phyloP scores from a whole-genome alignment of 192 early-diverging fungal genomes.

The Anaeromyces robustus region DNA sequence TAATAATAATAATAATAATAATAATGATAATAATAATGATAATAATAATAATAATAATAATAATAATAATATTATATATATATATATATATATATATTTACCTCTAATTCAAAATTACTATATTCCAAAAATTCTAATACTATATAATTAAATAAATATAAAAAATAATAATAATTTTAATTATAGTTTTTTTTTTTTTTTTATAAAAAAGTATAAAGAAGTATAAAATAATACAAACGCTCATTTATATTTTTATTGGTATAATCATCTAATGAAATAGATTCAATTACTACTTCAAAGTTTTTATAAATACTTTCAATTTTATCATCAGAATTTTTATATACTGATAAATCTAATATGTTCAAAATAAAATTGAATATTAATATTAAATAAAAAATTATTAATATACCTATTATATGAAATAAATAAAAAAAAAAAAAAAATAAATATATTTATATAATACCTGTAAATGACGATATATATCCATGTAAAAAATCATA shows the following conservation, averaged over 20 bases:
- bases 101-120: neutral
- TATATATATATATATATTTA: neutral
- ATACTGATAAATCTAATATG: conserved; percentile 1
- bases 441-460: conserved; percentile 12
- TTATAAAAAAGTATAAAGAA: too few species aligned
- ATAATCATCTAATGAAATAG: neutral
- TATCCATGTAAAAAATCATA: conserved; percentile 58
- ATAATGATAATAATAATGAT: too few species aligned
- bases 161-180: too few species aligned
- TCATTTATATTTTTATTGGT: neutral
- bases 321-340: conserved; percentile 45
- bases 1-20: too few species aligned
- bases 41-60: too few species aligned
- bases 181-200: too few species aligned
- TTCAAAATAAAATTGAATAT: too few species aligned
- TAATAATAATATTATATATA: too few species aligned
- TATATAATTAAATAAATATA: neutral
- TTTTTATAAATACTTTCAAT: conserved; percentile 60
- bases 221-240: neutral
- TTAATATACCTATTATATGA: too few species aligned
- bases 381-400: too few species aligned
- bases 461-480: conserved; percentile 36
- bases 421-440: too few species aligned
- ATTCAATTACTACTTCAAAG: conserved; percentile 21
- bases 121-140: neutral